Evolutionary conservation across 163 green algal species (phyloP).

Genomic region (Scenedesmus sp.): DNA sequence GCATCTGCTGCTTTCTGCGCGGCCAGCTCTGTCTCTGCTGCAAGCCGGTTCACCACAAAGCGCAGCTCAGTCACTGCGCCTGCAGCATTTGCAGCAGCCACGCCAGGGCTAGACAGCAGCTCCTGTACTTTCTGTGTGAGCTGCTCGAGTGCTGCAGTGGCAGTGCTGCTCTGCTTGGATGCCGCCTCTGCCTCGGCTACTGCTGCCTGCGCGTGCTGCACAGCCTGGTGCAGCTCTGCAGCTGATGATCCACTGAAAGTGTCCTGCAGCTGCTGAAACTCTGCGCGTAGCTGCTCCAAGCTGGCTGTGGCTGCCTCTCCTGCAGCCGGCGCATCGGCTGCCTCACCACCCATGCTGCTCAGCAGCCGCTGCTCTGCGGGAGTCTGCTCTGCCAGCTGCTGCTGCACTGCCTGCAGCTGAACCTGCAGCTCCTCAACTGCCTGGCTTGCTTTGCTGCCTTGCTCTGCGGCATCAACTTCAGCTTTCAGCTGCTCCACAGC

Average conservation of each 20-base stretch:
- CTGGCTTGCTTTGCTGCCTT: neutral
- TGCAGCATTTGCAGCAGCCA: neutral
- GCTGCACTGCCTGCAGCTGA: slow-evolving; percentile 2
- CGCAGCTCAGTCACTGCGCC: neutral
- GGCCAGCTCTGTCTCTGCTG: neutral
- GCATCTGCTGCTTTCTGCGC: neutral
- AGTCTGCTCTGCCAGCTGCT: slow-evolving; percentile 5
- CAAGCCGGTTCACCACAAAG: neutral
- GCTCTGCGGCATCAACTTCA: neutral
- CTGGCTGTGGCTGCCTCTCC: neutral
- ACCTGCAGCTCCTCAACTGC: neutral
- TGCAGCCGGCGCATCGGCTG: neutral
- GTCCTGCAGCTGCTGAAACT: slow-evolving; percentile 8
- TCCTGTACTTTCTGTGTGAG: neutral
- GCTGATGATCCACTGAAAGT: neutral
- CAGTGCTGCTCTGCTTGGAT: slow-evolving; percentile 5
- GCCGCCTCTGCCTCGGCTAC: neutral
- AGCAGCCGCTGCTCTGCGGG: neutral
- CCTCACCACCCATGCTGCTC: neutral
- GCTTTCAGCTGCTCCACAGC: neutral
- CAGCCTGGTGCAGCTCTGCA: neutral
- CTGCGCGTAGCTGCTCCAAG: neutral
- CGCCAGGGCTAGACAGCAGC: slow-evolving; percentile 9
- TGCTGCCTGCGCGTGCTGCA: neutral
- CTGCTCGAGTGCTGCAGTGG: neutral